phyloP scores from a whole-genome alignment of 805 yeast genomes.

The Candida silvatica region DNA sequence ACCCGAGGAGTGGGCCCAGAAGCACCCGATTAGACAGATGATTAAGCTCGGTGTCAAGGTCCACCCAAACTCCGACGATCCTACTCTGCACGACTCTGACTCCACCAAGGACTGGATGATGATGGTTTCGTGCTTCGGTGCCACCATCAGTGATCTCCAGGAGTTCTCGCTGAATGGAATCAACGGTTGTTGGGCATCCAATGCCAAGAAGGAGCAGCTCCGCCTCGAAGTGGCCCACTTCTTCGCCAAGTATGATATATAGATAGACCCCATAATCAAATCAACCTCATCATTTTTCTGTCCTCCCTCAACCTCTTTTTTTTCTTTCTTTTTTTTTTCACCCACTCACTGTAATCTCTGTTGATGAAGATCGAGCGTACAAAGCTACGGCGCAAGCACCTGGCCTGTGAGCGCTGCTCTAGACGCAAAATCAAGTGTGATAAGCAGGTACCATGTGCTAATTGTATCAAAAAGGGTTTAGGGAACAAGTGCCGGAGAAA shows the following conservation, averaged over 20 bases:
- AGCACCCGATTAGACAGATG: constrained; percentile 24
- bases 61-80: constrained; percentile 26
- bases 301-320: too few species aligned
- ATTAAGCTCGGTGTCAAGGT: constrained; percentile 17
- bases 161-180: constrained; percentile 19
- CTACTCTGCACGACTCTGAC: constrained; percentile 22
- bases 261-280: background rate
- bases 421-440: constrained; percentile 18
- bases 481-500: constrained; percentile 12
- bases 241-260: constrained; percentile 1
- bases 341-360: too few species aligned
- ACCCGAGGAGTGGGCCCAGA: constrained; percentile 22
- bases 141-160: constrained; percentile 14
- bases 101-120: constrained; percentile 24
- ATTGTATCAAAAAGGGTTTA: constrained; percentile 13
- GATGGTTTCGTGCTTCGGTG: constrained; percentile 24
- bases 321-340: background rate
- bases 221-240: constrained; percentile 4
- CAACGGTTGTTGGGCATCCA: constrained; percentile 22
- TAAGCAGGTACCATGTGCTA: constrained; percentile 16
- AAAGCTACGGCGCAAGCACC: constrained; percentile 1
- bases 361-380: background rate
- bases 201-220: constrained; percentile 12
- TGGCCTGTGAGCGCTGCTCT: constrained; percentile 16
- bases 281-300: too few species aligned